Percentiles rank a stretch among this genome's conserved stretches.
These are phyloP conservation scores for Talaromyces sp. DNA, from an alignment of 2,329 filamentous ascomycete species.

Conservation along the genomic window DNA sequence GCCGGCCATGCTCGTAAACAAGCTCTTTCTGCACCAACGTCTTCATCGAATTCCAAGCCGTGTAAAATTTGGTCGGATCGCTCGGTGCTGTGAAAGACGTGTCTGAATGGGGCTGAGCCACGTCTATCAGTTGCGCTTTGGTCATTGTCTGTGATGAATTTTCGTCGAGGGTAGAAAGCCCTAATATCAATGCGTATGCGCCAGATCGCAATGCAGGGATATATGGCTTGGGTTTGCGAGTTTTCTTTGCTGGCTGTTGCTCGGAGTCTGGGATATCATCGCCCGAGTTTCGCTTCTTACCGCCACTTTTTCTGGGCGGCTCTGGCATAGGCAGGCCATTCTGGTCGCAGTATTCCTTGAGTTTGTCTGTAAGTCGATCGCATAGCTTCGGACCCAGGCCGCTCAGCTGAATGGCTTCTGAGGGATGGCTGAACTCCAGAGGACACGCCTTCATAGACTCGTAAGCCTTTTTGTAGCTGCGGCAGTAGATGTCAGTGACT, in stretches of 20 bases:
- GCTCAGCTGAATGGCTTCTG: constrained; percentile 66
- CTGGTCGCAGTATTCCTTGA: constrained; percentile 55
- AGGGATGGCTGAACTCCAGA: constrained; percentile 64
- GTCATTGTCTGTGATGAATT: constrained; percentile 54
- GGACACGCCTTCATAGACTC: constrained; percentile 72
- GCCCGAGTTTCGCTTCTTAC: constrained; percentile 27
- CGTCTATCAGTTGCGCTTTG: constrained; percentile 63
- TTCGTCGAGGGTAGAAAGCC: constrained; percentile 56
- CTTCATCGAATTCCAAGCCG: constrained; percentile 80
- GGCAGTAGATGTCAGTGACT: background rate
- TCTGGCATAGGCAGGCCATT: constrained; percentile 66
- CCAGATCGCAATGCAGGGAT: constrained; percentile 69
- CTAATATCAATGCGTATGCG: constrained; percentile 66
- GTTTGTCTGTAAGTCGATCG: constrained; percentile 58
- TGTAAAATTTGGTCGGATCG: constrained; percentile 66
- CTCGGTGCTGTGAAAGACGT: constrained; percentile 64
- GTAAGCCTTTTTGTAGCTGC: constrained; percentile 70
- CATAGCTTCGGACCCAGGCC: constrained; percentile 70
- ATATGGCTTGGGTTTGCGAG: constrained; percentile 57
- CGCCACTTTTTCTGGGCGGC: constrained; percentile 40
- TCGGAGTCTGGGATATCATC: constrained; percentile 24
- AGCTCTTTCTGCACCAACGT: constrained; percentile 68
- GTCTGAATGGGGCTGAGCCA: constrained; percentile 67
- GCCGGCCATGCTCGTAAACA: constrained; percentile 65
- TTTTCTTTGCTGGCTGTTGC: constrained; percentile 50